Evolutionary conservation across 208 protist species (phyloP).

Genomic region (Leptomonas pyrrhocoris): DNA sequence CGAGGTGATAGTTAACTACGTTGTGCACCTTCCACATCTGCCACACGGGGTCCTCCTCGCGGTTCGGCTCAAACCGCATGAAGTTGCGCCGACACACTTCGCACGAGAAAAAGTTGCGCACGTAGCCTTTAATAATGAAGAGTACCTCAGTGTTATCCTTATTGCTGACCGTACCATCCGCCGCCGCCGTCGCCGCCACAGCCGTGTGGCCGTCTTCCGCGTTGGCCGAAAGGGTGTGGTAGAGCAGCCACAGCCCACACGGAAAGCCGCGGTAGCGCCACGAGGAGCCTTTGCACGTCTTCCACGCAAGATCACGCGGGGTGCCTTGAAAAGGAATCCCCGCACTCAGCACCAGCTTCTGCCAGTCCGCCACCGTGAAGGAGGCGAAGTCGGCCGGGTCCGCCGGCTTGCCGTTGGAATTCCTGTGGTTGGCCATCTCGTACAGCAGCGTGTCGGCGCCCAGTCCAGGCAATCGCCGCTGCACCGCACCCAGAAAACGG

Average conservation of each 20-base stretch:
- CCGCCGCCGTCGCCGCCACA: not conserved
- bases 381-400: not conserved
- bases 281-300: slow-evolving; percentile 60
- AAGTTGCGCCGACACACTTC: slow-evolving; percentile 65
- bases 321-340: slow-evolving; percentile 56
- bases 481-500: slow-evolving; percentile 51
- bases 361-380: slow-evolving; percentile 40
- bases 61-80: slow-evolving; percentile 39
- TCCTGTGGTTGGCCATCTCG: slow-evolving; percentile 13
- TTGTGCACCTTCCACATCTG: slow-evolving; percentile 83
- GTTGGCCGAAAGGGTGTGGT: slow-evolving; percentile 62
- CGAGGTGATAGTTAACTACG: slow-evolving; percentile 58
- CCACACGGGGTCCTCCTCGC: slow-evolving; percentile 37
- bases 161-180: not conserved
- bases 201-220: not conserved
- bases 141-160: slow-evolving; percentile 24
- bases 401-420: not conserved
- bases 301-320: slow-evolving; percentile 50
- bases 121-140: slow-evolving; percentile 58
- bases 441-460: slow-evolving; percentile 39
- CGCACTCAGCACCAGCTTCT: slow-evolving; percentile 42
- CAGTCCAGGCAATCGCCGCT: slow-evolving; percentile 44
- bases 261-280: slow-evolving; percentile 69
- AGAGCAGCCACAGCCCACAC: slow-evolving; percentile 79
- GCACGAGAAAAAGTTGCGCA: slow-evolving; percentile 65